Percentiles rank a stretch among this genome's conserved stretches.
Evolutionary conservation across 2,329 filamentous ascomycete species (phyloP).

Genomic region (Colletotrichum cuscutae): DNA sequence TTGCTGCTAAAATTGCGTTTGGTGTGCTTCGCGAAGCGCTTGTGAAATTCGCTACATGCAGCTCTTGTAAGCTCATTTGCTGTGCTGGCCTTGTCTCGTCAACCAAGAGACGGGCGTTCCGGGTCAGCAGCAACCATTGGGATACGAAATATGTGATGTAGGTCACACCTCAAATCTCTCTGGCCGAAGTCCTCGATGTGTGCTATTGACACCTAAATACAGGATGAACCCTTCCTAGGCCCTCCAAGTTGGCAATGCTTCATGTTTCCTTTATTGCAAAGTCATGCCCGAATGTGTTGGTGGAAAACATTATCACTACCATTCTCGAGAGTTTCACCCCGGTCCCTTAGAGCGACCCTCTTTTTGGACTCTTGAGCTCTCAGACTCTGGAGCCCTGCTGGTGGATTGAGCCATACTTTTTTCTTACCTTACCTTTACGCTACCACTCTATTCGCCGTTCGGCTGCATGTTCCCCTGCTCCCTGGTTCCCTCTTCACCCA

Average conservation of each 20-base stretch:
- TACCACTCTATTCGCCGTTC: conserved; percentile 7
- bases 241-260: neutral
- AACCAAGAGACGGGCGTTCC: conserved; percentile 11
- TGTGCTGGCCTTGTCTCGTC: neutral
- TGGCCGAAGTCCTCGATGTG: neutral
- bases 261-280: neutral
- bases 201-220: neutral
- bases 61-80: neutral
- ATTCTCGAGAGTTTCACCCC: conserved; percentile 8
- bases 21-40: neutral
- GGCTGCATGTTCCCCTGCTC: conserved; percentile 3
- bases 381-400: conserved; percentile 9
- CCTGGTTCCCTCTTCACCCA: conserved; percentile 2
- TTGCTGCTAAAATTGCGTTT: neutral
- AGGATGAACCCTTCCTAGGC: neutral
- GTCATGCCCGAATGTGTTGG: conserved; percentile 21
- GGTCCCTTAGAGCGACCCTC: neutral
- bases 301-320: conserved; percentile 27
- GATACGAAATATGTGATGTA: neutral
- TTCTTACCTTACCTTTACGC: neutral
- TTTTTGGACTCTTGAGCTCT: neutral
- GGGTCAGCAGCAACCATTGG: neutral
- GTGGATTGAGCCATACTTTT: conserved; percentile 14
- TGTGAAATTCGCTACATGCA: neutral
- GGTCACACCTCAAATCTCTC: neutral